Base-by-base conservation (phyloP, 2,329 filamentous ascomycete genomes). In the Phialophora macrospora region DNA sequence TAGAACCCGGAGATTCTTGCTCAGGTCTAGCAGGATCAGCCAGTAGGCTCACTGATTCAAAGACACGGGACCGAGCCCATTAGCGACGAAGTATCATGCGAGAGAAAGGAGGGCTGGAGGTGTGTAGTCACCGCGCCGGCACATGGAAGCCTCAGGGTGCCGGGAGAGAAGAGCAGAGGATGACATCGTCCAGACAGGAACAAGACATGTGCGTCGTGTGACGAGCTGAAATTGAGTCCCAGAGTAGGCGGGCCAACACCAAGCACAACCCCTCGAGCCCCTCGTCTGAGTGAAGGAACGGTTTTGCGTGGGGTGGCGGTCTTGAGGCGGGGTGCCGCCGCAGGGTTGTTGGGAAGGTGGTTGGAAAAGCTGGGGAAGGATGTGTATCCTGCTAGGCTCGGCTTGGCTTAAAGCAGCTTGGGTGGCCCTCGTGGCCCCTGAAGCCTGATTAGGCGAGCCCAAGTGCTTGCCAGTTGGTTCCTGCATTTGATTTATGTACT, bases 331-430 rank as follows among this genome's bases (percentile, higher is more conserved):
- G 12, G 20, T 9, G 44, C n/a, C n/a, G n/a, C 38, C 32, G 17
- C 14, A 12, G 28, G 30, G 11, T 6, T 5, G 48, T 12, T 11
- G 58, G 46, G n/a, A 41, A 20, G 17, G 14, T 44, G 38, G 38
- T 11, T 44, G 38, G 38, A 57, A 68, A 68, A 67, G 65, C 65
- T 62, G 62, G 58, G 62, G 62, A 65, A 59, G 54, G 51, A 57
- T n/a, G n/a, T n/a, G n/a, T 57, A 52, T 28, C 26, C 28, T 34
- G 44, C 7, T 44, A 58, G 3, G 38, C 20, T 26, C 48, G 26
- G 52, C 52, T 28, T 30, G 28, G 28, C 52, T 12, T 5, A 28
- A 55, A 55, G 12, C 24, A 51, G 48, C 48, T 26, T 26, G 48
- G 48, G 48, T 20, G 44, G 44, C 20, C 17, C 30, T 34, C 32